Base-by-base conservation (phyloP, 2,329 filamentous ascomycete species). In the Fusarium dimerum region DNA sequence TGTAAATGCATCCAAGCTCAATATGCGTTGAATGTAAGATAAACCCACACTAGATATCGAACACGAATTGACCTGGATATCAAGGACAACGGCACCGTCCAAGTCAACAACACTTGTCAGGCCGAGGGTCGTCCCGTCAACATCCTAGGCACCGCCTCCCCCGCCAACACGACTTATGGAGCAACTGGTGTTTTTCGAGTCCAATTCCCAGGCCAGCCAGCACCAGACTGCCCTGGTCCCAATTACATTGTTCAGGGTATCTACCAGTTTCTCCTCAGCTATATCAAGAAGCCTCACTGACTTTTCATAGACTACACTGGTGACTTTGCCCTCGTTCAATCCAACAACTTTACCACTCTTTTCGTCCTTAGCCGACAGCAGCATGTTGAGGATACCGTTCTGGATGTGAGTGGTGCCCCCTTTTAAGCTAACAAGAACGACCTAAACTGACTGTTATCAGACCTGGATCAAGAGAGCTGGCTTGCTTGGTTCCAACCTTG, bases 171-270 rank as follows among this genome's bases (percentile, higher is more conserved):
- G 2, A 48, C 58, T 3, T 70, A 70, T 51, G 67, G 68, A 2
- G 59, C 63, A 38, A 56, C 57, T 15, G 68, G 66, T 8, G 66
- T 61, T 9, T 64, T 69, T 40, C 62, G 64, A 12, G 67, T 70
- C 5, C 65, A 68, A 47, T 70, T 70, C 51, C 66, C 66, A 15
- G 59, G 60, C 10, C 61, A 68, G 61, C 63, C 64, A 3, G 55
- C 59, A 1, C 63, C 65, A 6, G 54, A 56, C 10, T 70, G 67
- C 54, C 56, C 64, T 13, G 68, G 68, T 0, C 67, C 68, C n/a
- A 69, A 70, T 51, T 70, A 69, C 55, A 66, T 68, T 32, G 66
- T 69, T 4, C 67, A 70, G 47, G 63, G 66, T 68, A 47, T n/a
- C n/a, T n/a, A n/a, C n/a, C n/a, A n/a, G n/a, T n/a, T n/a, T n/a